Percentiles rank a stretch among this genome's conserved stretches.
Conservation (phyloP, 371 early-diverging fungal species). For the Mucor irregularis region DNA sequence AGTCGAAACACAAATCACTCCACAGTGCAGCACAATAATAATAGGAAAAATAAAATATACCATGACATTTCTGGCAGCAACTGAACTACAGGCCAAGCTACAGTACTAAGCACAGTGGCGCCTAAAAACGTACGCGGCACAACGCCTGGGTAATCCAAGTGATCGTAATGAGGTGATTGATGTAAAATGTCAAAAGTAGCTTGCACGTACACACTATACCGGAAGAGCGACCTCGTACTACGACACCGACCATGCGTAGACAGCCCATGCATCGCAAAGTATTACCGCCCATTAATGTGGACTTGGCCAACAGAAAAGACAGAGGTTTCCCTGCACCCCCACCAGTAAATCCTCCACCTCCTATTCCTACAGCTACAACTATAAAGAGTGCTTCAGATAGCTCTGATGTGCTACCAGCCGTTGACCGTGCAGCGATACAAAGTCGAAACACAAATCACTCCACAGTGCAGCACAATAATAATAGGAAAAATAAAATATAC, state of each 20-base stretch:
- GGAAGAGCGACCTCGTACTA: slow-evolving; percentile 23
- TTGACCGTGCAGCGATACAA: background rate
- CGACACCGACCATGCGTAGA: slow-evolving; percentile 22
- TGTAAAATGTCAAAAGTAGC: slow-evolving; percentile 87
- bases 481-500: background rate
- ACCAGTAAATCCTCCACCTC: slow-evolving; percentile 2
- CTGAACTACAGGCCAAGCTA: slow-evolving; percentile 10
- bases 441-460: background rate
- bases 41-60: background rate
- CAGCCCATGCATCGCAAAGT: background rate
- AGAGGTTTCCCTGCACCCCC: background rate
- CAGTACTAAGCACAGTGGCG: slow-evolving; percentile 57
- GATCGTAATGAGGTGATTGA: slow-evolving; percentile 66
- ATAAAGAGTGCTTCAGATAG: background rate
- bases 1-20: background rate
- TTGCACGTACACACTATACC: slow-evolving; percentile 89
- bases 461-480: background rate
- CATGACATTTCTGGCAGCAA: background rate
- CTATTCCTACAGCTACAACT: background rate
- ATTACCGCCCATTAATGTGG: slow-evolving; percentile 18
- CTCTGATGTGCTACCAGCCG: slow-evolving; percentile 18
- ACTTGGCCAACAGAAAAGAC: slow-evolving; percentile 25
- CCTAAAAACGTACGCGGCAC: slow-evolving; percentile 93
- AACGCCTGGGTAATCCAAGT: slow-evolving; percentile 88
- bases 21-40: background rate